Evolutionary conservation across 345 rosid genomes (phyloP), one percentile per base, ranked within the genome.

Genomic region (Zanthoxylum bungeanum): DNA sequence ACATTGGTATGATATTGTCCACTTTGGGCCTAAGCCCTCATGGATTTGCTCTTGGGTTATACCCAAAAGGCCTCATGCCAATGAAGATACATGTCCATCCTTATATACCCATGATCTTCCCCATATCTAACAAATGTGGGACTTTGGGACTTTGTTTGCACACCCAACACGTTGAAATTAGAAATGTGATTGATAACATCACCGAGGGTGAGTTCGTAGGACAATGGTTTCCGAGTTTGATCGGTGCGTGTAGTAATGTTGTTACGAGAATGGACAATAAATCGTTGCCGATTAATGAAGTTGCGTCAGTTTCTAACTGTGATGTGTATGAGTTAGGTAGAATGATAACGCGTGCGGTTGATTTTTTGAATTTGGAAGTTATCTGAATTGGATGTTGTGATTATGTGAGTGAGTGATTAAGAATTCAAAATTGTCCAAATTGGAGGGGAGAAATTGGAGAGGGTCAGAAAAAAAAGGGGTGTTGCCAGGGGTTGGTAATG

Each of bases 241-340:
- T 90, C 5, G 97, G 94, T 0, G 96, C 94, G 0, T 91, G 91
- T 81, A 77, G 82, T 78, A 91, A 85, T 74, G 81, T 83, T 9
- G n/a, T n/a, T n/a, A n/a, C n/a, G 59, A 69, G 79, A 97, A 78
- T 79, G 31, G 91, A 81, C 62, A 74, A 82, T 27, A 83, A 71
- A 57, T 75, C 86, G 28, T 68, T 91, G 58, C 72, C 94, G 0
- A 75, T 87, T 12, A 86, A 79, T 2, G 91, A 91, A 67, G 64
- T 81, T 0, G 82, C 84, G 1, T 66, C 37, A 27, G 80, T 37
- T 61, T 62, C 86, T 44, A 88, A 81, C 1, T 85, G 89, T 72
- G 96, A 84, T 65, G 79, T 82, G 72, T n/a, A n/a, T n/a, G 92
- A 91, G 46, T 73, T 91, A 11, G 97, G 97, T 37, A 80, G 83